Evolutionary conservation across 768 basidiomycete genomes (phyloP).

Genomic region (Calocera viscosa): DNA sequence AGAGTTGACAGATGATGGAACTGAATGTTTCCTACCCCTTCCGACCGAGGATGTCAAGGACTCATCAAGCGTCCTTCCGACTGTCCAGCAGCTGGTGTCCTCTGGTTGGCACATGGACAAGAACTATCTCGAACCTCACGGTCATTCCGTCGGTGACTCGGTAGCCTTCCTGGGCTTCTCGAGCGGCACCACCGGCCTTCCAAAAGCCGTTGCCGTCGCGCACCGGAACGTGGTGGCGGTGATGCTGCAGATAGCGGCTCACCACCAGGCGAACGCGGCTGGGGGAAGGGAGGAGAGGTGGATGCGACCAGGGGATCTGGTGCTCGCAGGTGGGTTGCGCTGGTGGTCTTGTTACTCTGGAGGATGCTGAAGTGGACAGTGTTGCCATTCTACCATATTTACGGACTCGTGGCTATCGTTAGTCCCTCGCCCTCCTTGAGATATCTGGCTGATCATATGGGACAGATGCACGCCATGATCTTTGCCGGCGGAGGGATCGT

Average conservation of each 20-base stretch:
- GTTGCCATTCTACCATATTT: constrained; percentile 55
- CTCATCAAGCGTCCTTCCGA: constrained; percentile 31
- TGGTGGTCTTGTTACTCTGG: no score
- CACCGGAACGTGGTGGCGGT: not conserved
- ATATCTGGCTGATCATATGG: constrained; percentile 20
- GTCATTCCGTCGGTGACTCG: constrained; percentile 30
- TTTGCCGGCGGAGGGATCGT: constrained; percentile 46
- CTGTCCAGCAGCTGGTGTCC: not conserved
- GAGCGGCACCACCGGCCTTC: constrained; percentile 16
- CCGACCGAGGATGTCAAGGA: constrained; percentile 23
- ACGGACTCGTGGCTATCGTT: constrained; percentile 51
- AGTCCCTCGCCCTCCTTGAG: constrained; percentile 14
- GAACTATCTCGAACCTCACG: not conserved
- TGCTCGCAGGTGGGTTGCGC: not conserved
- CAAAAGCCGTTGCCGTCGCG: not conserved
- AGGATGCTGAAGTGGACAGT: constrained; percentile 23
- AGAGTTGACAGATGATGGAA: constrained; percentile 31
- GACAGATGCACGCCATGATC: constrained; percentile 44
- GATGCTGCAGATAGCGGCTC: not conserved
- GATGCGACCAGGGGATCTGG: not conserved
- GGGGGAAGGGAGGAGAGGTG: not conserved
- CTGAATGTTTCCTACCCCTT: not conserved
- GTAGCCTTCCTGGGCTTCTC: constrained; percentile 11
- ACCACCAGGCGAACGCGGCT: constrained; percentile 27
- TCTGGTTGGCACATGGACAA: not conserved